phyloP scores from a whole-genome alignment of 352 stramenopile species.

The Lagenidium giganteum region DNA sequence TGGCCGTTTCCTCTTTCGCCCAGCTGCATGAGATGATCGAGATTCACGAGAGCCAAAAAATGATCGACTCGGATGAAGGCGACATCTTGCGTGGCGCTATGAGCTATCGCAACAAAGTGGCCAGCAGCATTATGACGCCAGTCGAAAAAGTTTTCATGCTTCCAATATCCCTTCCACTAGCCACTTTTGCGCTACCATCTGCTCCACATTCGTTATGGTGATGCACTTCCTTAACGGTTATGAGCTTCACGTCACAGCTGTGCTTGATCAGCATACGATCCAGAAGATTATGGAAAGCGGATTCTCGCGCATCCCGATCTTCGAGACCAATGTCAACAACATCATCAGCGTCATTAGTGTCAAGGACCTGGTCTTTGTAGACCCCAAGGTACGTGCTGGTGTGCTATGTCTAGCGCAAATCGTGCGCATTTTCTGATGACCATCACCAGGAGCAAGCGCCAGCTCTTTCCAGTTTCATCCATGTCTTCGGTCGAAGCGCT shows the following conservation, averaged over 20 bases:
- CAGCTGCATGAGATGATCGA: slow-evolving; percentile 96
- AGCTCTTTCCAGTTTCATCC: slow-evolving; percentile 60
- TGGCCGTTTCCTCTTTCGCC: neutral
- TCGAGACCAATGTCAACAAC: slow-evolving; percentile 77
- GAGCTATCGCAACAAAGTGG: slow-evolving; percentile 89
- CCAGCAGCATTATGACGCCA: slow-evolving; percentile 93
- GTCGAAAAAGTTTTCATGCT: slow-evolving; percentile 96
- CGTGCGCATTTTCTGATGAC: too few species aligned
- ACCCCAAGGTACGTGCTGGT: slow-evolving; percentile 90
- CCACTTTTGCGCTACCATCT: slow-evolving; percentile 35
- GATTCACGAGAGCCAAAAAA: slow-evolving; percentile 93
- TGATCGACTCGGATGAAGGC: slow-evolving; percentile 92
- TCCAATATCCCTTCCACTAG: slow-evolving; percentile 52
- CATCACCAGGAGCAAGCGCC: slow-evolving; percentile 54
- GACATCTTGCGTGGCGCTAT: slow-evolving; percentile 95
- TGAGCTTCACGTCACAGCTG: slow-evolving; percentile 18
- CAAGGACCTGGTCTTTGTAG: slow-evolving; percentile 99
- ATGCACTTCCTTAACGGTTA: slow-evolving; percentile 1
- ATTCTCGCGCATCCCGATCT: slow-evolving; percentile 95
- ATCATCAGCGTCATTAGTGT: slow-evolving; percentile 97
- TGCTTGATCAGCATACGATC: slow-evolving; percentile 78
- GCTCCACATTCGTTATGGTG: neutral
- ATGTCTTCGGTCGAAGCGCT: slow-evolving; percentile 53
- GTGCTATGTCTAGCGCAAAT: too few species aligned
- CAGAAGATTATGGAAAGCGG: slow-evolving; percentile 95